Evolutionary conservation across 2,329 filamentous ascomycete genomes (phyloP), one percentile per base, ranked within the genome.

Genomic region (Monosporascus sp.): DNA sequence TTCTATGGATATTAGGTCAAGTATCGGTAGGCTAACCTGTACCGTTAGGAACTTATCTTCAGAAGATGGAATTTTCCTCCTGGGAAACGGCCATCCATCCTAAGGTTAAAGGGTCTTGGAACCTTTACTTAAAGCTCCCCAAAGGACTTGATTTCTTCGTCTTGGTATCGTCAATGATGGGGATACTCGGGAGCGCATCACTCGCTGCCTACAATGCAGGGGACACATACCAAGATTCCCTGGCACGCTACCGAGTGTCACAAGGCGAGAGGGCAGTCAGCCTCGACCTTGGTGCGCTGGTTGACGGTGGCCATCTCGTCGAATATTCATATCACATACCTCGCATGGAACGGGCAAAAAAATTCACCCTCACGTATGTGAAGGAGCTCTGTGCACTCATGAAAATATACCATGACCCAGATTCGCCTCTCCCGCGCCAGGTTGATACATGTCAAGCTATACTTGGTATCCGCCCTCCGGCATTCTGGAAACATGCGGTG

Each of bases 81-180:
- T 78, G 69, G 63, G 63, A 62, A 5, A 62, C 57, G 1, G 69
- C 69, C 1, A 61, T 72, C 3, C 57, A 57, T 17, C 70, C 74
- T 1, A 78, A 79, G 54, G 66, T 73, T 5, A 52, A 65, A 17
- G 72, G 69, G 1, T 63, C 68, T 1, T 70, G 63, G 63, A 70
- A 65, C 48, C 61, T 66, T 6, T 68, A 72, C 48, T 8, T 19
- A 1, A 52, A 57, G 5, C 58, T 69, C 2, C 63, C 64, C 0
- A 38, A 35, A 2, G 60, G 62, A 3, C 61, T 77, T 8, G 74
- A 76, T 50, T 77, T 76, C 58, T 75, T 76, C 60, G 58, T 77
- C 37, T 56, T 70, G 26, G 60, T 75, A 6, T 73, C 72, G 1
- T 76, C 73, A 0, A 58, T 70, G 14, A 63, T 65, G 19, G 67